Evolutionary conservation across 495 filamentous ascomycete genomes (phyloP).

Genomic region (Pyrenula aspistea): DNA sequence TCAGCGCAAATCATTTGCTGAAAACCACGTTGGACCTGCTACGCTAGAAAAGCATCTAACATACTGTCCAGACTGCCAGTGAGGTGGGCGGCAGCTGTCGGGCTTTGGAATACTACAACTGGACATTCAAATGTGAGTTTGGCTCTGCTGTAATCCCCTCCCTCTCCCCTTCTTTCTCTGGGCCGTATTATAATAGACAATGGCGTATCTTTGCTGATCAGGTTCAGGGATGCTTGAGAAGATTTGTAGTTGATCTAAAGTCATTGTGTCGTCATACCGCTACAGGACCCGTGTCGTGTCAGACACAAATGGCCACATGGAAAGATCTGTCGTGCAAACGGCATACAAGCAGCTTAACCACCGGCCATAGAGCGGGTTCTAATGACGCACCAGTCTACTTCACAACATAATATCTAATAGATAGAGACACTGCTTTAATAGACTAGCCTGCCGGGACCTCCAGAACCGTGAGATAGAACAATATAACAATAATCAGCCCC

Average conservation of each 20-base stretch:
- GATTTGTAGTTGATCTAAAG: not conserved
- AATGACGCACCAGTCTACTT: no score
- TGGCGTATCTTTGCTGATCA: not conserved
- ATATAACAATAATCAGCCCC: not conserved
- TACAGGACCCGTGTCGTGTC: not conserved
- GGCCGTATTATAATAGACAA: not conserved
- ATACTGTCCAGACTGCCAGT: not conserved
- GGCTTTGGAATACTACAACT: not conserved
- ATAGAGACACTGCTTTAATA: not conserved
- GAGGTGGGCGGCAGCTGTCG: not conserved
- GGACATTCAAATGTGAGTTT: not conserved
- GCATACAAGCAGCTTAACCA: no score
- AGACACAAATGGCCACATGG: not conserved
- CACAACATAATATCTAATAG: no score
- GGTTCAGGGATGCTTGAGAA: not conserved
- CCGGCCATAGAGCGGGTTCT: no score
- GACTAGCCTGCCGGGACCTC: not conserved
- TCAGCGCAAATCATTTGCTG: not conserved
- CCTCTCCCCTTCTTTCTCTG: not conserved
- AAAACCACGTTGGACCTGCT: not conserved
- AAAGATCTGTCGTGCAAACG: not conserved
- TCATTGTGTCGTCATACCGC: not conserved
- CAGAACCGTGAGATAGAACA: not conserved
- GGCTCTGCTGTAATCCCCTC: not conserved
- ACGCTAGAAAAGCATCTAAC: not conserved